Conservation (phyloP, 2,329 filamentous ascomycete species). For the Pseudocercospora crystallina region DNA sequence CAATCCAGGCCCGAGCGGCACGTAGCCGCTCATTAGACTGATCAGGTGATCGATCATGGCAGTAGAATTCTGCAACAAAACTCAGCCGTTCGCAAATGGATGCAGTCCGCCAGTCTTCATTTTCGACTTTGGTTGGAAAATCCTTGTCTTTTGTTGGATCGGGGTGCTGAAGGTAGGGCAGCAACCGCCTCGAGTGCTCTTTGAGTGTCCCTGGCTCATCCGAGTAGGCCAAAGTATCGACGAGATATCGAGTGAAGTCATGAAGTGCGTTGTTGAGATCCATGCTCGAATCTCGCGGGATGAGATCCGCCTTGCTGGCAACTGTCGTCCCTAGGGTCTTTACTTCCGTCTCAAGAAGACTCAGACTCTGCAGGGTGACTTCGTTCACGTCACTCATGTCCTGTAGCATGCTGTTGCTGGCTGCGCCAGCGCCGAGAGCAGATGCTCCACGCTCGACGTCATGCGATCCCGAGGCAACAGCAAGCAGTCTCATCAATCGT, state of each 20-base stretch:
- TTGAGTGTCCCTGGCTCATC: conserved; percentile 1
- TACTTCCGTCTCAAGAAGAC: conserved; percentile 43
- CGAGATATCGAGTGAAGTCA: conserved; percentile 6
- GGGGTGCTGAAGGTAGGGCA: background rate
- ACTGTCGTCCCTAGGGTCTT: conserved; percentile 39
- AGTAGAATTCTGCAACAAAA: background rate
- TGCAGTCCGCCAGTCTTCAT: background rate
- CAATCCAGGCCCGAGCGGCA: conserved; percentile 64
- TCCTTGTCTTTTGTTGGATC: background rate
- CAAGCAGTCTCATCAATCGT: conserved; percentile 10
- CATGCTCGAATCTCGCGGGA: conserved; percentile 34
- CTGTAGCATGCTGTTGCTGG: conserved; percentile 1
- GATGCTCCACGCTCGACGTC: background rate
- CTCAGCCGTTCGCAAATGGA: conserved; percentile 6
- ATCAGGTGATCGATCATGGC: background rate
- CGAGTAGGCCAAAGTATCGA: conserved; percentile 22
- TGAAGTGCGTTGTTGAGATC: conserved; percentile 33
- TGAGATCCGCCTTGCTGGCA: conserved; percentile 33
- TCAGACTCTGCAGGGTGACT: conserved; percentile 41
- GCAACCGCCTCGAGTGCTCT: background rate
- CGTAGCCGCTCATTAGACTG: background rate
- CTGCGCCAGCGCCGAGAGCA: too few species aligned
- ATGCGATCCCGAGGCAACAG: background rate
- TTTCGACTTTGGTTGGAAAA: background rate
- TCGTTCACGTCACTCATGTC: conserved; percentile 28